Conservation (phyloP, 768 basidiomycete species). For the Collybia nuda region DNA sequence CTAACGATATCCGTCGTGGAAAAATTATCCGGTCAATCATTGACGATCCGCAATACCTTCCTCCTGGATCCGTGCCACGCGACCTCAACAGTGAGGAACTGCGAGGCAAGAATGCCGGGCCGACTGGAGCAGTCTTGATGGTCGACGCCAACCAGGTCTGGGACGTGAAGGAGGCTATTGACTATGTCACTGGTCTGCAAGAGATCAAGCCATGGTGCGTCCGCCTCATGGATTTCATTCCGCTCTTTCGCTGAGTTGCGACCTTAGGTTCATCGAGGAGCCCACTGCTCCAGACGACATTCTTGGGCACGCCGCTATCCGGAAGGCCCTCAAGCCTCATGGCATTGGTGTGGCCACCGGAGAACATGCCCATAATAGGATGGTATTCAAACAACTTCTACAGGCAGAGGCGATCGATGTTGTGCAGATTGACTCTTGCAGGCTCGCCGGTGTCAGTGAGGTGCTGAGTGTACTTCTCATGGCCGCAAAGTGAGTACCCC, state of each 20-base stretch:
- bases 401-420: conserved; percentile 94
- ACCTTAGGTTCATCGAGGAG: conserved; percentile 87
- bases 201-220: conserved; percentile 84
- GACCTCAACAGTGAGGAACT: conserved; percentile 64
- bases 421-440: conserved; percentile 92
- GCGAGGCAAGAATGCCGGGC: conserved; percentile 89
- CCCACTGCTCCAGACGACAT: conserved; percentile 92
- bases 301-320: conserved; percentile 79
- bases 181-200: conserved; percentile 80
- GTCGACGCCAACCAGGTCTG: conserved; percentile 97
- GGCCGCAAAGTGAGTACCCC: conserved; percentile 70
- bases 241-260: not conserved
- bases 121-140: conserved; percentile 93
- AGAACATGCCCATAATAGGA: conserved; percentile 92
- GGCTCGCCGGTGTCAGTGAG: conserved; percentile 91
- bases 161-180: conserved; percentile 92
- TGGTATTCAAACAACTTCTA: conserved; percentile 94
- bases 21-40: conserved; percentile 92
- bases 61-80: conserved; percentile 51
- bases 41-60: conserved; percentile 86
- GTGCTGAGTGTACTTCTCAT: conserved; percentile 88
- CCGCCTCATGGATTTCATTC: not conserved
- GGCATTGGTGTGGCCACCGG: conserved; percentile 93
- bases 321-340: conserved; percentile 65
- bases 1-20: conserved; percentile 76